Percentiles rank a stretch among this genome's conserved stretches.
These are phyloP conservation scores for Xylaria digitata DNA, from an alignment of 2,329 filamentous ascomycete species.

Conservation along the genomic window DNA sequence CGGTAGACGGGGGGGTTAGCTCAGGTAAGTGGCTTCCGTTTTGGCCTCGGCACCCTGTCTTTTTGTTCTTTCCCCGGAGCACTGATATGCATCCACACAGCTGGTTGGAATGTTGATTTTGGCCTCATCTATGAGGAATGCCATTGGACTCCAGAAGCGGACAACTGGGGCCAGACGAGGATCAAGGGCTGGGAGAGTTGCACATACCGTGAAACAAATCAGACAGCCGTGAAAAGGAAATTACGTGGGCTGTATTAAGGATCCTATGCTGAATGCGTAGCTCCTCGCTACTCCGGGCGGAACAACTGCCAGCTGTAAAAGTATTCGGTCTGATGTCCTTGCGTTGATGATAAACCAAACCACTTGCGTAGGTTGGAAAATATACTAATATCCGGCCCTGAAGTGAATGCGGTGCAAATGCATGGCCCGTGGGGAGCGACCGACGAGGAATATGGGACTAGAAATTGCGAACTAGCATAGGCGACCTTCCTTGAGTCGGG, in stretches of 20 bases:
- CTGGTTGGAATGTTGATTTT: conserved; percentile 37
- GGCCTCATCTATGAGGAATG: conserved; percentile 35
- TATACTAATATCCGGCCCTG: no score
- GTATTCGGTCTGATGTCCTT: no score
- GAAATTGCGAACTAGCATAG: no score
- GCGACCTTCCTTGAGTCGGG: no score
- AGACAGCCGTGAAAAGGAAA: conserved; percentile 14
- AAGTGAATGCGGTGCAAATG: no score
- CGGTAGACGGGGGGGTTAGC: conserved; percentile 34
- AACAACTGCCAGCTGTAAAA: background rate
- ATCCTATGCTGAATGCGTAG: background rate
- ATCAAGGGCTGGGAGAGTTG: conserved; percentile 31
- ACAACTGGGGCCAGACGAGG: conserved; percentile 30
- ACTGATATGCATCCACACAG: conserved; percentile 20
- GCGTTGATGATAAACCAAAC: no score
- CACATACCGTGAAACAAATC: conserved; percentile 27
- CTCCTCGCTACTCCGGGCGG: background rate
- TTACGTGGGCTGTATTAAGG: conserved; percentile 11
- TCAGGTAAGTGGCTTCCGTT: conserved; percentile 21
- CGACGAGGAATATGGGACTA: no score
- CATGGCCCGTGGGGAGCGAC: no score
- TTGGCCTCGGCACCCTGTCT: no score
- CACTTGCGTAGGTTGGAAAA: no score
- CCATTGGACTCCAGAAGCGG: conserved; percentile 25
- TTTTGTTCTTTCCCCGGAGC: background rate